phyloP scores from a whole-genome alignment of 805 yeast species.

The Ogataea allantospora region DNA sequence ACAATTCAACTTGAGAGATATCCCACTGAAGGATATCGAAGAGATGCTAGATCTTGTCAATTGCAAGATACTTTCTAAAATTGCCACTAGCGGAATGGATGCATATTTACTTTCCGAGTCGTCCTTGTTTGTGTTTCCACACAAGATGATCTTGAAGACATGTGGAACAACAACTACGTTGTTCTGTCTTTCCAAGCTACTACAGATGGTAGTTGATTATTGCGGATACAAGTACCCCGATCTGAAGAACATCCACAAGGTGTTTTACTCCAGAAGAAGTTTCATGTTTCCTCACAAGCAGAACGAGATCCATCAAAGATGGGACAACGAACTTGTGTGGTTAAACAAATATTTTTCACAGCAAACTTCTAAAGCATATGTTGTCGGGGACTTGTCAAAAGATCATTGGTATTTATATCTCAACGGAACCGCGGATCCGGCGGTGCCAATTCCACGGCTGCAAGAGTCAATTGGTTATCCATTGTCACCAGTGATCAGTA shows the following conservation, averaged over 20 bases:
- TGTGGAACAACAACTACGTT: conserved; percentile 96
- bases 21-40: conserved; percentile 70
- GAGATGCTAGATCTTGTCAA: conserved; percentile 73
- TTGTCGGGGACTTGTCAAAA: conserved; percentile 75
- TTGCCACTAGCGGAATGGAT: conserved; percentile 63
- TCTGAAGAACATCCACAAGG: conserved; percentile 46
- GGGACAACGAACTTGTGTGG: conserved; percentile 76
- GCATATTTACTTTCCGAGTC: conserved; percentile 88
- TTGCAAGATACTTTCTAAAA: conserved; percentile 84
- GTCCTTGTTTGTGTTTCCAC: conserved; percentile 83
- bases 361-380: conserved; percentile 60
- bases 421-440: conserved; percentile 41
- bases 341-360: conserved; percentile 63
- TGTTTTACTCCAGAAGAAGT: conserved; percentile 86
- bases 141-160: conserved; percentile 83
- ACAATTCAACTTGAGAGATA: conserved; percentile 50
- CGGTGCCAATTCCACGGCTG: background rate
- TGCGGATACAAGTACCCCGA: conserved; percentile 40
- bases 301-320: conserved; percentile 72
- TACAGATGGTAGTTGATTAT: conserved; percentile 46
- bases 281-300: conserved; percentile 92
- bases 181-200: conserved; percentile 65
- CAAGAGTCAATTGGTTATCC: conserved; percentile 20
- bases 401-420: conserved; percentile 91
- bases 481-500: conserved; percentile 22